A percentile compares a stretch with the other conserved stretches of the same genome.
These are phyloP conservation scores for Leishmania mexicana DNA, from an alignment of 208 protist species.

Conservation along the genomic window DNA sequence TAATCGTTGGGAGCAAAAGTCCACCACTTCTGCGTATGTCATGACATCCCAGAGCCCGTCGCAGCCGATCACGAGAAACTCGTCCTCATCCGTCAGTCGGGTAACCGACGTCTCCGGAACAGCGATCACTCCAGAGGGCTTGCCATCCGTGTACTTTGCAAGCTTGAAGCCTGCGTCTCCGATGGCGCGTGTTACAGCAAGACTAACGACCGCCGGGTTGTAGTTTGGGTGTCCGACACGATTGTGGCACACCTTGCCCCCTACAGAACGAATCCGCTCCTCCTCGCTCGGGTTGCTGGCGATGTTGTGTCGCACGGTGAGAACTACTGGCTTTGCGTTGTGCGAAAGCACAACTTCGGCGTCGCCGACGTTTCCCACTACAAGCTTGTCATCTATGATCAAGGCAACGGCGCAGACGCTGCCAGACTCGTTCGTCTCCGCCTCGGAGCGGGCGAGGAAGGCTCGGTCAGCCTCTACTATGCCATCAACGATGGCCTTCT, in stretches of 20 bases:
- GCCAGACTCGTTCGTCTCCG: conserved; percentile 83
- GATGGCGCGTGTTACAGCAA: conserved; percentile 94
- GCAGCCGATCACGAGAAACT: conserved; percentile 93
- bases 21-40: conserved; percentile 88
- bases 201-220: conserved; percentile 86
- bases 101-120: conserved; percentile 68
- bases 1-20: conserved; percentile 76
- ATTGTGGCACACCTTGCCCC: conserved; percentile 91
- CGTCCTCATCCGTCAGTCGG: conserved; percentile 77
- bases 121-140: conserved; percentile 79
- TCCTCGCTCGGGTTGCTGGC: conserved; percentile 71
- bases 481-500: conserved; percentile 73
- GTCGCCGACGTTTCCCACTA: conserved; percentile 91
- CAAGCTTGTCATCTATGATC: conserved; percentile 80
- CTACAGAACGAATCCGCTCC: conserved; percentile 85
- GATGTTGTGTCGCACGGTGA: conserved; percentile 87
- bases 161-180: conserved; percentile 95
- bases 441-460: conserved; percentile 67
- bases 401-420: conserved; percentile 86
- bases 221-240: conserved; percentile 94
- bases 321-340: conserved; percentile 65
- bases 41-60: conserved; percentile 96
- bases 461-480: conserved; percentile 85
- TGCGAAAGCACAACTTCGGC: conserved; percentile 84
- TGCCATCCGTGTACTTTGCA: conserved; percentile 80